Evolutionary conservation across 2,329 filamentous ascomycete genomes (phyloP).

Genomic region (Truncatella angustata): DNA sequence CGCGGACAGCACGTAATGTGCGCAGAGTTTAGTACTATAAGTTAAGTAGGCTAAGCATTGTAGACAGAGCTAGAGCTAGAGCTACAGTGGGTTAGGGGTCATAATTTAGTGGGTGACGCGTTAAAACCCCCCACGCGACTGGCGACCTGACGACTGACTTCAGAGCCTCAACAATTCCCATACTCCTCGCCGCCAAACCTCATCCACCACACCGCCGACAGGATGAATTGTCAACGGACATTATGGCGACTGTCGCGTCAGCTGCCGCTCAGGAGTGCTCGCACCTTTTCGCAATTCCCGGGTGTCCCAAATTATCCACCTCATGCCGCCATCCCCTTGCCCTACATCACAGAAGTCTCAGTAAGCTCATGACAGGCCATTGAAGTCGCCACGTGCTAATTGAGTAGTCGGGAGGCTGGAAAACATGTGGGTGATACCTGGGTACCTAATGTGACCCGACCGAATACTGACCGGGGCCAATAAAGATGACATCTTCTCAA

Average conservation of each 20-base stretch:
- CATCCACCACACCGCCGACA: slow-evolving; percentile 2
- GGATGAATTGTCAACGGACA: slow-evolving; percentile 35
- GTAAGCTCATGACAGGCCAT: slow-evolving; percentile 30
- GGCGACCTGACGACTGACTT: not conserved
- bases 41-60: too few relatives aligned
- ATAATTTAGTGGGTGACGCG: not conserved
- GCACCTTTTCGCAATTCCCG: slow-evolving; percentile 43
- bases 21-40: too few relatives aligned
- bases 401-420: slow-evolving; percentile 68
- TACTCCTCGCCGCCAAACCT: not conserved
- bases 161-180: not conserved
- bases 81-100: too few relatives aligned
- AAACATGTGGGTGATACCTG: slow-evolving; percentile 61
- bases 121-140: not conserved
- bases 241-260: slow-evolving; percentile 33
- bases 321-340: slow-evolving; percentile 47
- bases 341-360: slow-evolving; percentile 57
- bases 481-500: slow-evolving; percentile 78
- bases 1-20: too few relatives aligned
- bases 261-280: slow-evolving; percentile 32
- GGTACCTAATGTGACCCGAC: too few relatives aligned
- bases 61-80: too few relatives aligned
- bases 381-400: slow-evolving; percentile 25
- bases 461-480: too few relatives aligned
- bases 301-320: slow-evolving; percentile 30